Percentiles rank a stretch among this genome's conserved stretches.
Evolutionary conservation across 2,329 filamentous ascomycete genomes (phyloP).

Genomic region (Dryadomyces quercus-mongolicae): DNA sequence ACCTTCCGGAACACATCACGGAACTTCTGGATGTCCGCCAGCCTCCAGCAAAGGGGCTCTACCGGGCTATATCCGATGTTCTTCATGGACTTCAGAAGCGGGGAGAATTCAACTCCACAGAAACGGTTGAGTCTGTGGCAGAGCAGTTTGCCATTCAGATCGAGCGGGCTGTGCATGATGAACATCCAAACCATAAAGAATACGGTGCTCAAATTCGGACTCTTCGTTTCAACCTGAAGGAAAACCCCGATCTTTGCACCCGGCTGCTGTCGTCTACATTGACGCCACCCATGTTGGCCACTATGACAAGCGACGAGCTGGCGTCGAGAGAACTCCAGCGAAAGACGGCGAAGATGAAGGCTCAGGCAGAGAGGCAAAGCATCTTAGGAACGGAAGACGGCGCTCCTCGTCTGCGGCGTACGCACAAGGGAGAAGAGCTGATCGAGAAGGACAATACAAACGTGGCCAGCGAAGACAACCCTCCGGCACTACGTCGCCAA

Average conservation of each 20-base stretch:
- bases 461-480: slow-evolving; percentile 23
- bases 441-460: slow-evolving; percentile 59
- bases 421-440: slow-evolving; percentile 90
- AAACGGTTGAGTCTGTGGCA: slow-evolving; percentile 51
- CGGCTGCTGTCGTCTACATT: slow-evolving; percentile 63
- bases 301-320: slow-evolving; percentile 83
- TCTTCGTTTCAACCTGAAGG: slow-evolving; percentile 78
- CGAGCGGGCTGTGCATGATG: slow-evolving; percentile 56
- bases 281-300: slow-evolving; percentile 63
- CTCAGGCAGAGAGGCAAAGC: slow-evolving; percentile 69
- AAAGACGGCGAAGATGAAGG: slow-evolving; percentile 65
- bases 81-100: slow-evolving; percentile 57
- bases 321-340: slow-evolving; percentile 80
- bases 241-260: slow-evolving; percentile 66
- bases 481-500: slow-evolving; percentile 23
- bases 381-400: slow-evolving; percentile 69
- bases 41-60: slow-evolving; percentile 56
- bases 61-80: slow-evolving; percentile 55
- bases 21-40: slow-evolving; percentile 53
- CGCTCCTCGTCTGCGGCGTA: slow-evolving; percentile 70
- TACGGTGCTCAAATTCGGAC: slow-evolving; percentile 57
- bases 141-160: slow-evolving; percentile 66
- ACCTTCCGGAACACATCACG: slow-evolving; percentile 36
- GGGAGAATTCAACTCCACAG: slow-evolving; percentile 48
- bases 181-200: slow-evolving; percentile 37